These are phyloP conservation scores for Trichophyton schoenleinii DNA, from an alignment of 2,329 filamentous ascomycete genomes.

Conservation along the genomic window DNA sequence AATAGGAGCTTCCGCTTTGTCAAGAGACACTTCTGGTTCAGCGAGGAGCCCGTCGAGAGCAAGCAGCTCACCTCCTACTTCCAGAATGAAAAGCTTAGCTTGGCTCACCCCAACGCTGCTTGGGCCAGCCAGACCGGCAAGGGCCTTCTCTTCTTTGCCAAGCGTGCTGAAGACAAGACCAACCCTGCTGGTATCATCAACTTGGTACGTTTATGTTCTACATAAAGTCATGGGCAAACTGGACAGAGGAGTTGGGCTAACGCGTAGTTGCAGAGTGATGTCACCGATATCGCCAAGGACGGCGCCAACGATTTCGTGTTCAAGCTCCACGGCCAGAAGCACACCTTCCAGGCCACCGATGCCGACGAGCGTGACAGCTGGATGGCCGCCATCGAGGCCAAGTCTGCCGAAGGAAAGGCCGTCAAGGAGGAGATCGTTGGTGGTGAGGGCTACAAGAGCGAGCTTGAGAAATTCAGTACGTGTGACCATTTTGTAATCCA, in stretches of 20 bases:
- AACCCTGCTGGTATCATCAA: conserved; percentile 71
- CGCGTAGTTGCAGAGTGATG: conserved; percentile 34
- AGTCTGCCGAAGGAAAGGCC: conserved; percentile 75
- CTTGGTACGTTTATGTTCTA: conserved; percentile 48
- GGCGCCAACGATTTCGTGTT: conserved; percentile 74
- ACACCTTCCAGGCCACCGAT: conserved; percentile 74
- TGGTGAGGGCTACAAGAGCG: conserved; percentile 79
- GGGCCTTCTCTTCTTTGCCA: conserved; percentile 83
- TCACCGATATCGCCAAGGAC: conserved; percentile 61
- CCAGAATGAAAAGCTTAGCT: conserved; percentile 73
- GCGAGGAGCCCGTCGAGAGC: conserved; percentile 57
- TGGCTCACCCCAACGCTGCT: conserved; percentile 66
- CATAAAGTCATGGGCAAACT: not conserved
- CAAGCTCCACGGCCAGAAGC: conserved; percentile 76
- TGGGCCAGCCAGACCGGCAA: conserved; percentile 93
- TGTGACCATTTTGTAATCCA: conserved; percentile 18
- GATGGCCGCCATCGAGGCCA: conserved; percentile 70
- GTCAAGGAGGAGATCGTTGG: conserved; percentile 59
- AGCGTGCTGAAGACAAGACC: conserved; percentile 70
- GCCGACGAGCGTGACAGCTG: conserved; percentile 79
- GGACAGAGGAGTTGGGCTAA: too few relatives aligned
- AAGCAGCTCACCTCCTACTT: conserved; percentile 66
- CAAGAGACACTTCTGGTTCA: conserved; percentile 90
- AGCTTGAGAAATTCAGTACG: conserved; percentile 58
- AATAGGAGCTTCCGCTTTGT: conserved; percentile 71